These are phyloP conservation scores for Neoboletus subvelutipes DNA, from an alignment of 768 basidiomycete genomes.

Conservation along the genomic window DNA sequence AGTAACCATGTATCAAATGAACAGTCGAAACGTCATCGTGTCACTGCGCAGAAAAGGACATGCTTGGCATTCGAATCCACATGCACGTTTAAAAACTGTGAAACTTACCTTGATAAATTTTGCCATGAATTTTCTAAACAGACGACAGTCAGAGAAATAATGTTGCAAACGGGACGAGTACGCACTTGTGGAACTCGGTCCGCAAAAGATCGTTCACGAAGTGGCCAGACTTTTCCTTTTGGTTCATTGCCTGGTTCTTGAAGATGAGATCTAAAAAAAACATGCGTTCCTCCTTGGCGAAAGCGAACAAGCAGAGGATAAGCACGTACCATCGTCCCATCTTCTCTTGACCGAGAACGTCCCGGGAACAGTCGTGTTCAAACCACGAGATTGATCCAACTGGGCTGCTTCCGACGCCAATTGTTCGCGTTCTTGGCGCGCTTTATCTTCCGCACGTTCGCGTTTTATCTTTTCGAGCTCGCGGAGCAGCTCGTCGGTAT, in stretches of 20 bases:
- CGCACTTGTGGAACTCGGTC: constrained; percentile 91
- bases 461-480: constrained; percentile 99
- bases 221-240: constrained; percentile 62
- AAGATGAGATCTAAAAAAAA: constrained; percentile 80
- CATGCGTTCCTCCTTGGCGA: neutral
- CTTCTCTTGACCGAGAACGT: constrained; percentile 90
- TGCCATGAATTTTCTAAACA: constrained; percentile 80
- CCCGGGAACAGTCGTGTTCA: constrained; percentile 73
- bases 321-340: constrained; percentile 86
- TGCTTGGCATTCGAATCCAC: neutral
- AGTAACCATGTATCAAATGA: neutral
- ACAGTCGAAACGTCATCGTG: neutral
- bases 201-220: constrained; percentile 96
- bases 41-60: constrained; percentile 7
- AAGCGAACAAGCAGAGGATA: constrained; percentile 1
- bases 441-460: constrained; percentile 93
- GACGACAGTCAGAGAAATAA: constrained; percentile 10
- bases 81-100: neutral
- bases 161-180: constrained; percentile 17
- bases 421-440: constrained; percentile 74
- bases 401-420: constrained; percentile 59
- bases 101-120: constrained; percentile 79
- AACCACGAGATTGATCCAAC: constrained; percentile 71
- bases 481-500: constrained; percentile 89
- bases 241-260: constrained; percentile 91